Conservation (phyloP, 2,329 filamentous ascomycete genomes). For the Huntiella omanensis region DNA sequence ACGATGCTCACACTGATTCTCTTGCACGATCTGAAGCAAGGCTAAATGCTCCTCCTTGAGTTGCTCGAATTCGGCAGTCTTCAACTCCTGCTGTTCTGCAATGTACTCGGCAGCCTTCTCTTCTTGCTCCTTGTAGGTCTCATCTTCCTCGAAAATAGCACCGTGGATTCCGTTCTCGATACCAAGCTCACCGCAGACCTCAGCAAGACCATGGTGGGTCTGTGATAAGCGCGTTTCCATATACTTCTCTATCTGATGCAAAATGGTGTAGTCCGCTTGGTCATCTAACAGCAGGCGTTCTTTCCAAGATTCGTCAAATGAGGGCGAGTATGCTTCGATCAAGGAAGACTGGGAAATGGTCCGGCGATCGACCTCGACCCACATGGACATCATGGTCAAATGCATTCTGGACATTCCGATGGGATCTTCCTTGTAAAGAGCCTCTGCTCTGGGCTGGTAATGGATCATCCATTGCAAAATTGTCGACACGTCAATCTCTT, state of each 20-base stretch:
- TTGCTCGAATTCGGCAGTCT: no score
- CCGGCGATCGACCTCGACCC: background rate
- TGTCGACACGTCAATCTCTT: no score
- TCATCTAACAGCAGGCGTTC: constrained; percentile 26
- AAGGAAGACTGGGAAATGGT: background rate
- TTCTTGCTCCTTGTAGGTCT: background rate
- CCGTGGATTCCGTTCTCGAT: background rate
- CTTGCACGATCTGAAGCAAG: no score
- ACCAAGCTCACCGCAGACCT: background rate
- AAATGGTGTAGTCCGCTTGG: constrained; percentile 25
- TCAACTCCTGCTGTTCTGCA: no score
- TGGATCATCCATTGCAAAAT: no score
- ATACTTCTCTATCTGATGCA: constrained; percentile 28
- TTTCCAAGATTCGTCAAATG: constrained; percentile 16
- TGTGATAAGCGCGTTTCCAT: background rate
- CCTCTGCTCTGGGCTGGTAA: no score
- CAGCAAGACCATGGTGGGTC: background rate
- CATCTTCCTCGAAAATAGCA: background rate
- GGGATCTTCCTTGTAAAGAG: background rate
- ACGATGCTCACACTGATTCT: no score
- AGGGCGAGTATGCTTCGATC: background rate
- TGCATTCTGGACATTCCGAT: background rate
- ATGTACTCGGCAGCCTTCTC: background rate
- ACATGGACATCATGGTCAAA: background rate
- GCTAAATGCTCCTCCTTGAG: no score